Percentiles rank a stretch among this genome's conserved stretches.
phyloP scores from a whole-genome alignment of 1,139 yeast genomes.

The Candida labiduridarum region DNA sequence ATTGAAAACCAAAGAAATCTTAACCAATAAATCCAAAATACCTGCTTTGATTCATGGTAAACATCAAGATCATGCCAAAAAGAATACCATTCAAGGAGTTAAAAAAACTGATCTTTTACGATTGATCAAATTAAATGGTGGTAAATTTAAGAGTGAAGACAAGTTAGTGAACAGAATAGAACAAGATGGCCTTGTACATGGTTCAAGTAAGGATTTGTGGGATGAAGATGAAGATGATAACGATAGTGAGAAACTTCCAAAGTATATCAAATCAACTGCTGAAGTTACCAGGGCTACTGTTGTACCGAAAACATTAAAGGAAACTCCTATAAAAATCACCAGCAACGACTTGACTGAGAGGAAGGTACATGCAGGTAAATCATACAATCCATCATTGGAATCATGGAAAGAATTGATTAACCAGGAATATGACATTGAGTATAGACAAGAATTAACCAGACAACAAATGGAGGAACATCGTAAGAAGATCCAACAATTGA shows the following conservation, averaged over 20 bases:
- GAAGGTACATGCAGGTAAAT: conserved; percentile 73
- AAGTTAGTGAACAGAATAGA: conserved; percentile 54
- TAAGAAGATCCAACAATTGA: conserved; percentile 61
- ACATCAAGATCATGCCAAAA: conserved; percentile 36
- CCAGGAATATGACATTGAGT: conserved; percentile 67
- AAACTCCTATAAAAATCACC: conserved; percentile 54
- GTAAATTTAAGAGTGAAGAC: conserved; percentile 63
- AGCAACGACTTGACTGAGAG: conserved; percentile 33
- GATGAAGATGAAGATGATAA: conserved; percentile 25
- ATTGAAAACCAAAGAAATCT: conserved; percentile 73
- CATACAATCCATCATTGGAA: conserved; percentile 87
- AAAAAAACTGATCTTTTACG: conserved; percentile 66
- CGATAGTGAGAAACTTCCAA: conserved; percentile 28
- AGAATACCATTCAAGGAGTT: conserved; percentile 60
- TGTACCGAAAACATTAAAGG: conserved; percentile 59
- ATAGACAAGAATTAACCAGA: conserved; percentile 66
- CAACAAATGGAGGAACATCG: conserved; percentile 61
- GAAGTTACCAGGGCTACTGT: conserved; percentile 53
- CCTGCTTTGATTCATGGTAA: conserved; percentile 56
- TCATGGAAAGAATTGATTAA: conserved; percentile 78
- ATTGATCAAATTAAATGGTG: conserved; percentile 83
- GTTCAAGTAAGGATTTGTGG: conserved; percentile 70
- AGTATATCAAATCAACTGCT: conserved; percentile 44
- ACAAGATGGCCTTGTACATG: conserved; percentile 62
- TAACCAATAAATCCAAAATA: conserved; percentile 76